Base-by-base conservation (phyloP, 768 basidiomycete species). In the Phanerochaete sordida region DNA sequence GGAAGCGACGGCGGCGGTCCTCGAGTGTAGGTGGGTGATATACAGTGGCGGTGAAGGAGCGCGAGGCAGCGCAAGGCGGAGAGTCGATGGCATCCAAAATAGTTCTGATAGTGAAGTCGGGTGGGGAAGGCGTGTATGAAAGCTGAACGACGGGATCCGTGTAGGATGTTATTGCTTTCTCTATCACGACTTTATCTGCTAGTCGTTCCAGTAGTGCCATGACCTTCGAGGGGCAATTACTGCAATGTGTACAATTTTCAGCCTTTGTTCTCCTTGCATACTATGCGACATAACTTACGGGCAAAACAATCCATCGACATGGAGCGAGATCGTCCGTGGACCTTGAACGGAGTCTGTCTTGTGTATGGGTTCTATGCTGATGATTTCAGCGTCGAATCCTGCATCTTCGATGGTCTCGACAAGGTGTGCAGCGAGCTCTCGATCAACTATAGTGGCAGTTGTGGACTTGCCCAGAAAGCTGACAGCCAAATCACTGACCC, bases 261-360 rank as follows among this genome's bases (percentile, higher is more conserved):
- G 54, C 15, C 19, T 16, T 4, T 21, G 3, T 28, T 47, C 47
- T 51, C 30, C 7, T 15, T 9, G 33, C 33, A n/a, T n/a, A n/a
- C n/a, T n/a, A n/a, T 5, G 48, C 12, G 2, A 23, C 3, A 30
- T 13, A 11, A 77, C 84, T 68, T 65, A 86, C 85, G 66, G 66
- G 75, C 81, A 88, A 64, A 81, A 83, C 78, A 90, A 83, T 21
- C 89, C 90, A n/a, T 83, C 81, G 1, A 91, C 72, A 35, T 74
- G 76, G 31, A 92, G 67, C n/a, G 79, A 74, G 15, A 90, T 65
- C 0, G 75, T 77, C 35, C 88, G 77, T 15, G 67, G 66, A 15
- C 60, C 62, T 19, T 57, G 28, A 7, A 54, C 23, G 5, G 49
- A 75, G 12, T 81, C 78, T 59, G 76, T 84, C 0, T 81, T 70